Evolutionary conservation across 768 basidiomycete genomes (phyloP), one percentile per base, ranked within the genome.

Genomic region (Leccinum obscurum): DNA sequence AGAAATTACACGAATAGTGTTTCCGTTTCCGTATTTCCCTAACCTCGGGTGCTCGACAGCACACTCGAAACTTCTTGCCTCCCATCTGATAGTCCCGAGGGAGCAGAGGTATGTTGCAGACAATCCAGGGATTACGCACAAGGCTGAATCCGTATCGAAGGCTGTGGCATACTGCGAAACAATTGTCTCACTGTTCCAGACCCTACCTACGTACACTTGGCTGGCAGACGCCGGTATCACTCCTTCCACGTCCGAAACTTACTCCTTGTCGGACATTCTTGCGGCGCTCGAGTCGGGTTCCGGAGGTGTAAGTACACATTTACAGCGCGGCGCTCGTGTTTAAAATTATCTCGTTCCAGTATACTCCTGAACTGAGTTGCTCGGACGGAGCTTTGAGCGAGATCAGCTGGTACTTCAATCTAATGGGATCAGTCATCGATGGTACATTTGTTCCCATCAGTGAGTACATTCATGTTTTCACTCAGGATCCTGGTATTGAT

Each of bases 201-300:
- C 80, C 9, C 83, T 93, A 26, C 88, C 90, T 0, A 92, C 92
- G 3, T 92, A 85, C 71, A 78, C 82, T 15, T 92, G 84, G 84
- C 85, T 94, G 44, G 75, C 78, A 14, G 75, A 81, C 22, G 86
- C 81, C n/a, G 90, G 90, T 26, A 93, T 94, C 65, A 83, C 82
- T 3, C 93, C 93, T 13, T 81, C 81, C n/a, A 74, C 77, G 3
- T 77, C 72, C 61, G 69, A 74, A 64, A 89, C 88, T 0, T 85
- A 85, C 70, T 83, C 83, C 0, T 78, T 89, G 17, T 75, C 82
- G 14, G 68, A 77, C 10, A 68, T 91, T 51, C 77, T 78, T 11
- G 68, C 78, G 39, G 89, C 88, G 3, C 75, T 92, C 52, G 77
- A 81, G 70, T 57, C 74, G 11, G 84, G 78, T 35, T 83, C 81